Evolutionary conservation across 139 green algal species (phyloP).

Genomic region (Zygnema circumcarinatum): DNA sequence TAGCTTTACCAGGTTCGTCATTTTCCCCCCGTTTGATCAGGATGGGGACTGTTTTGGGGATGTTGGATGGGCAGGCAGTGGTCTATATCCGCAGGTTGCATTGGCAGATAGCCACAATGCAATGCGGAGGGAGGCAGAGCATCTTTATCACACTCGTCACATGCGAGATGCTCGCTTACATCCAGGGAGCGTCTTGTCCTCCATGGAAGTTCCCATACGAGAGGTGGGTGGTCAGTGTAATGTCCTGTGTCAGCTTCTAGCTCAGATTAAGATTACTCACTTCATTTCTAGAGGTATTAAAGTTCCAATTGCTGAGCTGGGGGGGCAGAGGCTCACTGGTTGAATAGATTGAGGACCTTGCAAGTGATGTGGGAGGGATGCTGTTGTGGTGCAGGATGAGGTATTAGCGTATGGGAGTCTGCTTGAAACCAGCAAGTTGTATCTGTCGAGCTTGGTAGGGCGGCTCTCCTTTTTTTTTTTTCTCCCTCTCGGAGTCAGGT

Average conservation of each 20-base stretch:
- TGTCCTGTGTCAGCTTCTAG: too few relatives aligned
- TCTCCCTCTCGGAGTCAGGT: not conserved
- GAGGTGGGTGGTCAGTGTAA: not conserved
- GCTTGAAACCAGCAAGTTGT: slow-evolving; percentile 31
- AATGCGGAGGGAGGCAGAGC: slow-evolving; percentile 23
- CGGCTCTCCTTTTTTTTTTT: not conserved
- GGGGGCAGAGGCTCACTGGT: not conserved
- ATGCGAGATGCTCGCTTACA: slow-evolving; percentile 19
- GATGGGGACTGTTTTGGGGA: too few relatives aligned
- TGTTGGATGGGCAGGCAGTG: slow-evolving; percentile 11
- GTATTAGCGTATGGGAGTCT: slow-evolving; percentile 24
- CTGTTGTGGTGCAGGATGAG: not conserved
- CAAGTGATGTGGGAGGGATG: not conserved
- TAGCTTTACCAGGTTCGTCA: too few relatives aligned
- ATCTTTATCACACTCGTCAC: slow-evolving; percentile 28
- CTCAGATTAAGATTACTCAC: too few relatives aligned
- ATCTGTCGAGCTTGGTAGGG: slow-evolving; percentile 32
- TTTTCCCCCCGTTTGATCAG: too few relatives aligned
- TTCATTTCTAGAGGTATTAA: too few relatives aligned
- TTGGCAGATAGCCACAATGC: slow-evolving; percentile 29
- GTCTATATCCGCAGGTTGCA: slow-evolving; percentile 38
- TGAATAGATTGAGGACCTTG: too few relatives aligned
- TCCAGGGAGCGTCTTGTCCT: slow-evolving; percentile 24
- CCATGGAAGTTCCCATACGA: not conserved
- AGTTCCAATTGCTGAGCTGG: not conserved